Conservation (phyloP, 2,329 filamentous ascomycete species). For the Penicillium palitans region DNA sequence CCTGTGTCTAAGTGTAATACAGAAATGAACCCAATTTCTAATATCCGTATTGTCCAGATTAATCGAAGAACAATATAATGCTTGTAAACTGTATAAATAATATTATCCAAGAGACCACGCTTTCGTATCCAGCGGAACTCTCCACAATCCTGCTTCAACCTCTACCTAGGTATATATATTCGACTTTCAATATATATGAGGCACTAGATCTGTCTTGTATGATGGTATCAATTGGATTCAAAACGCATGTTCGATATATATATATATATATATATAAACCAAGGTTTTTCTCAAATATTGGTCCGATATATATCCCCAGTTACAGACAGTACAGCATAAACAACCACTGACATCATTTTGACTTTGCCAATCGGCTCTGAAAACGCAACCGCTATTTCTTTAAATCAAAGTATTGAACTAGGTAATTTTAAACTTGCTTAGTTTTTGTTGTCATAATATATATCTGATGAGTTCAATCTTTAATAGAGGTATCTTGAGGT, state of each 20-base stretch:
- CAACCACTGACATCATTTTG: not conserved
- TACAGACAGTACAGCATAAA: not conserved
- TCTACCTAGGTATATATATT: too few relatives aligned
- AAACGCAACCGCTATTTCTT: too few relatives aligned
- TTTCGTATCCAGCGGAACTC: not conserved
- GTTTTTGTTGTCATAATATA: not conserved
- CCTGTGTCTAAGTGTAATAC: conserved; percentile 9
- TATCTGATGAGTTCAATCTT: not conserved
- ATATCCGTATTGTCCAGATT: conserved; percentile 1
- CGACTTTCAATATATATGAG: too few relatives aligned
- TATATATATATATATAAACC: not conserved
- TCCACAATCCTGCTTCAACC: not conserved
- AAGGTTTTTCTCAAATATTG: not conserved
- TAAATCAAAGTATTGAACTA: not conserved
- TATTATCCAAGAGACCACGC: not conserved
- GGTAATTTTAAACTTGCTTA: not conserved
- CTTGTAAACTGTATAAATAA: not conserved
- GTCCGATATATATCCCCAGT: not conserved
- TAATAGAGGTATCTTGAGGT: not conserved
- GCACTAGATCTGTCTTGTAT: not conserved
- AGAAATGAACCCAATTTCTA: not conserved
- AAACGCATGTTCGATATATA: not conserved
- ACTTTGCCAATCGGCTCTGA: too few relatives aligned
- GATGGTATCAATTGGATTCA: not conserved
- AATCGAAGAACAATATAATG: not conserved